Base-by-base conservation (phyloP, 75 land plant genomes). In the Picea glauca region DNA sequence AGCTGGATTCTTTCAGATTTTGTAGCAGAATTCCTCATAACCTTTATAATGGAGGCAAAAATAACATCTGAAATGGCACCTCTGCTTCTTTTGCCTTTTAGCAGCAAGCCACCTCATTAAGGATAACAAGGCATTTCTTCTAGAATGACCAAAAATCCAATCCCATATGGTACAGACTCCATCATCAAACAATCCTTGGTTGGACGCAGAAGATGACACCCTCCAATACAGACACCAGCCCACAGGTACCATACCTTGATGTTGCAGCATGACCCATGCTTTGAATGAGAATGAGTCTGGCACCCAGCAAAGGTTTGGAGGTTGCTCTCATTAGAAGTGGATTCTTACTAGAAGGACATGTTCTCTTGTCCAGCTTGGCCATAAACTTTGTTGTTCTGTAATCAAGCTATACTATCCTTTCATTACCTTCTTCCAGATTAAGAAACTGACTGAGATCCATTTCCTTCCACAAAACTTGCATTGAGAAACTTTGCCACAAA, bases 401-500 rank as follows among this genome's bases (percentile, higher is more conserved):
- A 43, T 70, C 74, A 70, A 70, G 26, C 8, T 43, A 40, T 43
- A 40, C 50, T n/a, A n/a, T 43, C 23, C 21, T n/a, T 38, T 70
- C 74, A 43, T n/a, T 70, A 38, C 46, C 17, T 70, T 20, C 43
- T 4, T 40, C 56, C 74, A 40, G 74, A 70, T 20, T 40, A 46
- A n/a, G 74, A 70, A n/a, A n/a, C 12, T 43, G 74, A 70, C 56
- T 50, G 56, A 50, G 56, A 50, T 76, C 77, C 76, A 75, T 87
- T 86, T 17, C 82, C 83, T 74, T 84, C 76, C 6, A 83, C 74
- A 80, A 92, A 94, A 3, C 77, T 76, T 33, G 94, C 84, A 78
- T 94, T 84, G 7, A 94, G 84, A 84, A 94, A 94, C 83, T 88
- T 94, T 15, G 96, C 92, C 7, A 90, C 88, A 82, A 94, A 94